A percentile compares a stretch with the other conserved stretches of the same genome.
Conservation (phyloP, 1,139 yeast species). For the Meyerozyma smithsonii region DNA sequence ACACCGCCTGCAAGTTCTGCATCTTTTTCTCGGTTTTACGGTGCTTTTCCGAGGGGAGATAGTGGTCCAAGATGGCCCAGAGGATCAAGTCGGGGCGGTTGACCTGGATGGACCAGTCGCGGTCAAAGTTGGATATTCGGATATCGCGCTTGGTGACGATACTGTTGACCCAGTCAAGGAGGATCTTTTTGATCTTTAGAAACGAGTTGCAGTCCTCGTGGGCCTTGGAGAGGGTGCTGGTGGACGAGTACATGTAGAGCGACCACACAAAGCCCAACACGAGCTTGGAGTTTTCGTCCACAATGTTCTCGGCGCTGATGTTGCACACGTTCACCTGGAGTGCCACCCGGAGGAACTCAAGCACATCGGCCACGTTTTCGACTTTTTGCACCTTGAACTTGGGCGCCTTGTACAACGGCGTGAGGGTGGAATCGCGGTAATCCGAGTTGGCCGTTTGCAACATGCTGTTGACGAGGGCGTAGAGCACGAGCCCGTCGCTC, state of each 20-base stretch:
- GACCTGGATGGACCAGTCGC: conserved; percentile 36
- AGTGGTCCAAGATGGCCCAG: conserved; percentile 20
- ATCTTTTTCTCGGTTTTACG: conserved; percentile 34
- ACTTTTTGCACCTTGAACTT: conserved; percentile 53
- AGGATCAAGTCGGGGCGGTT: conserved; percentile 26
- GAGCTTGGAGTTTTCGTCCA: conserved; percentile 58
- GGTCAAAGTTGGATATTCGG: conserved; percentile 26
- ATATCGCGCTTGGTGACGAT: conserved; percentile 17
- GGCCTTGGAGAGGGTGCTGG: conserved; percentile 23
- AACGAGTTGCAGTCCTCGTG: conserved; percentile 36
- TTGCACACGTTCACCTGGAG: conserved; percentile 49
- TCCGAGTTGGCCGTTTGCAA: neutral
- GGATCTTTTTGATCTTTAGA: conserved; percentile 27
- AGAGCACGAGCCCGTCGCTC: conserved; percentile 11
- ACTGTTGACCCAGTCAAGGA: conserved; percentile 31
- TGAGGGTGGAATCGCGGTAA: conserved; percentile 10
- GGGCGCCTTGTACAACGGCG: conserved; percentile 43
- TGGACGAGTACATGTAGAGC: conserved; percentile 43
- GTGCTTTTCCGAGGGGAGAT: conserved; percentile 25
- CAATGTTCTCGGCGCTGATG: conserved; percentile 65
- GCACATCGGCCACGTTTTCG: conserved; percentile 55
- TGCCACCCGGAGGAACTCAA: conserved; percentile 50
- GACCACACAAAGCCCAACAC: conserved; percentile 68
- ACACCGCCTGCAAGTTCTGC: conserved; percentile 25
- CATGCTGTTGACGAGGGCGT: neutral